Base-by-base conservation (phyloP, 2,329 filamentous ascomycete genomes). In the Verticillium zaregamsianum region DNA sequence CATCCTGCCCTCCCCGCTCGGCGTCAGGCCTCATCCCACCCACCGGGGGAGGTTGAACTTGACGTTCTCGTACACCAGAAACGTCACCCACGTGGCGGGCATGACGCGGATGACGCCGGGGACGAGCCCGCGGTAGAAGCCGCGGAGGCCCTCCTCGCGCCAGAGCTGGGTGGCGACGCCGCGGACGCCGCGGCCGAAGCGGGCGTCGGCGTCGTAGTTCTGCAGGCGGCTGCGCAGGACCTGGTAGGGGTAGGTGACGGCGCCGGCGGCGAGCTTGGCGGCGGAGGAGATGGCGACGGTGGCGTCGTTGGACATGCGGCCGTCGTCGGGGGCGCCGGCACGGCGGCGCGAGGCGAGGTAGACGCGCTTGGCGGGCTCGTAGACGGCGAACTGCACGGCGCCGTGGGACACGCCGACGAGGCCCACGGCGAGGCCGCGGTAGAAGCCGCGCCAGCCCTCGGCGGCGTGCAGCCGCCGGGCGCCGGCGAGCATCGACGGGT, bases 1-100 rank as follows among this genome's bases (percentile, higher is more conserved):
- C 9, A 14, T 35, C 9, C 33, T 5, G 2, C 33, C 33, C 33
- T 7, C 11, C 33, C 14, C 37, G 6, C 15, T 40, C 37, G 2
- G 14, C 3, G 6, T 7, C 40, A 25, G 3, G 20, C 20, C 40
- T 23, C 40, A 49, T 23, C n/a, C 40, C 40, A 49, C 40, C 33
- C 40, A 49, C 55, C 70, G 70, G 28, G 85, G 80, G 39, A 96
- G 73, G 72, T 91, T 89, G 67, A 85, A 87, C 77, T 90, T 93
- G 63, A 90, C 89, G 75, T 98, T 98, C 80, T 99, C 95, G 76
- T 98, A 98, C 28, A 98, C 93, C 69, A 99, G 76, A 73, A 99
- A 98, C 1, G 94, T 98, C 60, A 97, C 92, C 86, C 95, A 96
- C 3, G 95, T 98, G 35, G 93, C 93, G 3, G 95, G 95, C 74